These are phyloP conservation scores for Saccharomyces paradoxus DNA, from an alignment of 805 yeast species.

Conservation along the genomic window DNA sequence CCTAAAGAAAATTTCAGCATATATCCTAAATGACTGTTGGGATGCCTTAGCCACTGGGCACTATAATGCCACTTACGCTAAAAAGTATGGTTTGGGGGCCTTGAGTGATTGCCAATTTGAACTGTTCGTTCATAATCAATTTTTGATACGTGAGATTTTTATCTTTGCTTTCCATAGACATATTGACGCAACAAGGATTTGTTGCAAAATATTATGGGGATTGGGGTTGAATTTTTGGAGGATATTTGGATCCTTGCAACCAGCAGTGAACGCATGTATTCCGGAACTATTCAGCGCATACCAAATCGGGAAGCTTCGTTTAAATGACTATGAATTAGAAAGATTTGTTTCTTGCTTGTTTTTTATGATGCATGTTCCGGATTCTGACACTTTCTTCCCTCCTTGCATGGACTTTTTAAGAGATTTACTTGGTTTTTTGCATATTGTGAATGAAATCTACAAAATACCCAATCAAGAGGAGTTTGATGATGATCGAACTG, in stretches of 20 bases:
- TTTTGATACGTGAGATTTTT: slow-evolving; percentile 56
- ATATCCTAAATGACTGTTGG: slow-evolving; percentile 59
- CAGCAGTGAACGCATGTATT: slow-evolving; percentile 12
- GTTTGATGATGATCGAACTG: slow-evolving; percentile 79
- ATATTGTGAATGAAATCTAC: slow-evolving; percentile 55
- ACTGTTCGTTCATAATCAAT: slow-evolving; percentile 49
- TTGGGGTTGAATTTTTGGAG: slow-evolving; percentile 33
- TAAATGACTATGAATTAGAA: slow-evolving; percentile 21
- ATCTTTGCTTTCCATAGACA: slow-evolving; percentile 63
- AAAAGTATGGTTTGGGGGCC: slow-evolving; percentile 49
- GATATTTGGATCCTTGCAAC: slow-evolving; percentile 12
- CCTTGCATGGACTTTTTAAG: slow-evolving; percentile 44
- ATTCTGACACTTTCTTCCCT: slow-evolving; percentile 54
- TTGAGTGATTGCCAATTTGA: slow-evolving; percentile 68
- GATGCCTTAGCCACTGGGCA: slow-evolving; percentile 60
- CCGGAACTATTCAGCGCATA: slow-evolving; percentile 25
- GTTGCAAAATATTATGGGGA: slow-evolving; percentile 64
- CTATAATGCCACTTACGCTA: slow-evolving; percentile 40
- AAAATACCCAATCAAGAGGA: slow-evolving; percentile 75
- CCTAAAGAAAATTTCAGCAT: slow-evolving; percentile 51
- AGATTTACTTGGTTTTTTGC: slow-evolving; percentile 53
- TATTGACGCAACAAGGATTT: slow-evolving; percentile 48
- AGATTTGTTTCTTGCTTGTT: slow-evolving; percentile 14
- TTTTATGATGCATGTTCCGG: slow-evolving; percentile 26
- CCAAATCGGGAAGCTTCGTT: slow-evolving; percentile 16